Evolutionary conservation across 371 early-diverging fungal genomes (phyloP), one percentile per base, ranked within the genome.

Genomic region (Rhizopus sp.): DNA sequence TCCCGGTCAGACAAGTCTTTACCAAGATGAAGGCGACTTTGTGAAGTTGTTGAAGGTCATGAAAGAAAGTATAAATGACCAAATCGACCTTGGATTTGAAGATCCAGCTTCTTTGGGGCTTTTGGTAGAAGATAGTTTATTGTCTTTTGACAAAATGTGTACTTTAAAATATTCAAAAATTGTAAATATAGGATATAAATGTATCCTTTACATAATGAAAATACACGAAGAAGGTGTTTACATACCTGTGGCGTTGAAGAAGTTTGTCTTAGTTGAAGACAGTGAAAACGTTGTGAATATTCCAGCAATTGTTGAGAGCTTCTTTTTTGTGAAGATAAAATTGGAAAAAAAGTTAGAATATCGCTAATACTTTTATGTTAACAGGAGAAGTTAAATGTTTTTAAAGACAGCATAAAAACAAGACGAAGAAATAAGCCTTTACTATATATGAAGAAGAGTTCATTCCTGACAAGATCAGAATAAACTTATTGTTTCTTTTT

Each of bases 1-100:
- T 23, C 53, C 53, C 8, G 41, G 41, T 12, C 16, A 38, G 6
- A 40, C 1, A n/a, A 52, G 53, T 13, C 4, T 6, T 5, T 52
- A 55, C 16, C 55, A 55, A 33, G 8, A 44, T 3, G 55, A 55
- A 29, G 29, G 15, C 16, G 55, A 55, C 15, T 55, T n/a, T 47
- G 48, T 47, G 3, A 55, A 55, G 33, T 17, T 55, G 2, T 35
- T 41, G 7, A 33, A 37, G 12, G 37, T 46, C 23, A 55, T 55
- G 55, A 47, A 55, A 32, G 13, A 17, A 4, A 9, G 23, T 7
- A 46, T 55, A n/a, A 38, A 55, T 47, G 15, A 3, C 7, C 55
- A 55, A 47, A 37, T 55, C 3, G 45, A 55, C 34, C 23, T 55
- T 17, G 55, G 55, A 7, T 17, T 55, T 33, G 7, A 34, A 3